Conservation (phyloP, 2,329 filamentous ascomycete species). For the Claviceps paspali region DNA sequence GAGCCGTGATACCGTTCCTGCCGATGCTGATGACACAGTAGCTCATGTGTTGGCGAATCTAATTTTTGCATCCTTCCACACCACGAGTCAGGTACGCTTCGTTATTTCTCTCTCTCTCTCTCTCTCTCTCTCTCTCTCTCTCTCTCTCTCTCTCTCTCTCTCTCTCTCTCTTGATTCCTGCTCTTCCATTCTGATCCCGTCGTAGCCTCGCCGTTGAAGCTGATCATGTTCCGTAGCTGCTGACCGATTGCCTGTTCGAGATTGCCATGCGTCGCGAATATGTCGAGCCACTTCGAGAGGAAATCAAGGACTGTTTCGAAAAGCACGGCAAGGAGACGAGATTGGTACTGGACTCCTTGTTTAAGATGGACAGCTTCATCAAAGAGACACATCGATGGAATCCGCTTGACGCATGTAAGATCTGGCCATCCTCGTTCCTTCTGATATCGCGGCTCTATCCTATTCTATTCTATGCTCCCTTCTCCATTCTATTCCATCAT, state of each 20-base stretch:
- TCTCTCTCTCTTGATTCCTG: neutral
- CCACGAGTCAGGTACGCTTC: slow-evolving; percentile 6
- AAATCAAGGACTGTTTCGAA: slow-evolving; percentile 5
- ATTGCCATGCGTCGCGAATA: slow-evolving; percentile 7
- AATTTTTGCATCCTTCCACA: slow-evolving; percentile 7
- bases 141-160: neutral
- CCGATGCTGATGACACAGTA: slow-evolving; percentile 5
- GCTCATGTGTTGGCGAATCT: slow-evolving; percentile 6
- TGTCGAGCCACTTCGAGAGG: slow-evolving; percentile 5
- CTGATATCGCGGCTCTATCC: neutral
- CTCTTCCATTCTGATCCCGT: neutral
- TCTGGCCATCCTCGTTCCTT: neutral
- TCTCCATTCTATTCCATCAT: too few species aligned
- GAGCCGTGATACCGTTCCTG: neutral
- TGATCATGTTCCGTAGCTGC: neutral
- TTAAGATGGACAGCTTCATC: slow-evolving; percentile 9
- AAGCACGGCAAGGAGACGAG: slow-evolving; percentile 5
- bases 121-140: neutral
- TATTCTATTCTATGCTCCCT: too few species aligned
- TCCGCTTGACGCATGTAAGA: slow-evolving; percentile 7
- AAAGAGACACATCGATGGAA: slow-evolving; percentile 9
- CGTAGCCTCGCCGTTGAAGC: neutral
- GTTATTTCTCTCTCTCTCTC: neutral
- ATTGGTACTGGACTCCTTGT: slow-evolving; percentile 4
- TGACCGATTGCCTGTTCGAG: slow-evolving; percentile 7